Evolutionary conservation across 75 land plant genomes (phyloP).

Genomic region (Cunninghamia lanceolata): DNA sequence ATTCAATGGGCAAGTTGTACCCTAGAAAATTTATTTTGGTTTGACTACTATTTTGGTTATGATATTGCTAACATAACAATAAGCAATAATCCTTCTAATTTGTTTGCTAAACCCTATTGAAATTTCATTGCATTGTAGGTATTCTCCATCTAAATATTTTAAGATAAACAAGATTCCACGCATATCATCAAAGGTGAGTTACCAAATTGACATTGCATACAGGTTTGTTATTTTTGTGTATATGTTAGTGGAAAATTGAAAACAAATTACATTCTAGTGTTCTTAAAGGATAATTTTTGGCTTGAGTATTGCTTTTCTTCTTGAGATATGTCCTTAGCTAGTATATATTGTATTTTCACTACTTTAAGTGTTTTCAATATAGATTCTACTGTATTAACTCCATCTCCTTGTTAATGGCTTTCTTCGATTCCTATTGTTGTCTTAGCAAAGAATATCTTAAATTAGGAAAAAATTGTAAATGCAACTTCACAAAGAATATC

Average conservation of each 20-base stretch:
- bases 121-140: conserved; percentile 51
- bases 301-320: background rate
- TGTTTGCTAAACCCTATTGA: background rate
- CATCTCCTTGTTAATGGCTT: too few species aligned
- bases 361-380: background rate
- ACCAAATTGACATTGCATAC: background rate
- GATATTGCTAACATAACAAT: background rate
- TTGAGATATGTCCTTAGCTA: too few species aligned
- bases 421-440: too few species aligned
- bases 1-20: background rate
- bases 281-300: background rate
- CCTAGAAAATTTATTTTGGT: background rate
- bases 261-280: background rate
- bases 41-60: background rate
- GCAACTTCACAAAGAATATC: too few species aligned
- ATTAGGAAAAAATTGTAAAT: too few species aligned
- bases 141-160: conserved; percentile 96
- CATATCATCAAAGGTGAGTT: conserved; percentile 85
- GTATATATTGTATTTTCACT: background rate
- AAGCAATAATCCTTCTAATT: background rate
- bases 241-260: background rate
- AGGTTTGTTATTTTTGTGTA: background rate
- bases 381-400: background rate
- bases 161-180: conserved; percentile 85
- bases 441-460: too few species aligned